A percentile compares a stretch with the other conserved stretches of the same genome.
phyloP scores from a whole-genome alignment of 192 early-diverging fungal genomes.

The Backusella psychrophila region DNA sequence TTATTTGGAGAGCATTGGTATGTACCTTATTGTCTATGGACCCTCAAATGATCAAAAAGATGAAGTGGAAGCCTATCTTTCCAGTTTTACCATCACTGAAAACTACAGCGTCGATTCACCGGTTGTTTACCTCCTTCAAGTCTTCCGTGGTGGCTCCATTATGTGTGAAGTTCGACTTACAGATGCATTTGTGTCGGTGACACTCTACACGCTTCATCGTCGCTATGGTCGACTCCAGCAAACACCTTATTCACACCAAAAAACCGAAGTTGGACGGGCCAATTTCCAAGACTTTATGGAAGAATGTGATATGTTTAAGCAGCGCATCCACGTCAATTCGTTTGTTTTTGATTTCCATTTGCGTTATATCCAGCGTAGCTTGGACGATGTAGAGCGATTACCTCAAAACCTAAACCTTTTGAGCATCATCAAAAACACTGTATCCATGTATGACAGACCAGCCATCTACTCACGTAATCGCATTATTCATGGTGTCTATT shows the following conservation, averaged over 20 bases:
- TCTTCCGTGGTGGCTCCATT: conserved; percentile 52
- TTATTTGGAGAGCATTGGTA: conserved; percentile 56
- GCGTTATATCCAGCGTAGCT: conserved; percentile 45
- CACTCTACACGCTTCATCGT: conserved; percentile 55
- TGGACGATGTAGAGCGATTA: conserved; percentile 33
- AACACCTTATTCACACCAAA: conserved; percentile 30
- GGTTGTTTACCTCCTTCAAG: conserved; percentile 51
- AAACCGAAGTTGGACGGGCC: conserved; percentile 35
- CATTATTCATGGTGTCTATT: conserved; percentile 48
- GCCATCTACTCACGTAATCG: conserved; percentile 51
- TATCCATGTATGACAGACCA: conserved; percentile 43
- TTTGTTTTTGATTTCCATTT: conserved; percentile 64
- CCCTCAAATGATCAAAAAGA: conserved; percentile 35
- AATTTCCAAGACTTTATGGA: conserved; percentile 52
- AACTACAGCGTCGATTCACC: conserved; percentile 41
- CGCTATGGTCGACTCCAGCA: conserved; percentile 48
- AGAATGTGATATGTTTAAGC: conserved; percentile 57
- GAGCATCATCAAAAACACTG: conserved; percentile 45
- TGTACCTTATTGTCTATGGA: conserved; percentile 56
- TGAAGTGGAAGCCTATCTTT: conserved; percentile 40
- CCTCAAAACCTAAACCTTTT: conserved; percentile 45
- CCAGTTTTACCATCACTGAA: conserved; percentile 42
- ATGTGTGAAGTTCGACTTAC: conserved; percentile 59
- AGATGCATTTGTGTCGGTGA: conserved; percentile 56
- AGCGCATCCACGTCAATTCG: conserved; percentile 57